These are phyloP conservation scores for Acacia confusa DNA, from an alignment of 306 rosid species.

Conservation along the genomic window DNA sequence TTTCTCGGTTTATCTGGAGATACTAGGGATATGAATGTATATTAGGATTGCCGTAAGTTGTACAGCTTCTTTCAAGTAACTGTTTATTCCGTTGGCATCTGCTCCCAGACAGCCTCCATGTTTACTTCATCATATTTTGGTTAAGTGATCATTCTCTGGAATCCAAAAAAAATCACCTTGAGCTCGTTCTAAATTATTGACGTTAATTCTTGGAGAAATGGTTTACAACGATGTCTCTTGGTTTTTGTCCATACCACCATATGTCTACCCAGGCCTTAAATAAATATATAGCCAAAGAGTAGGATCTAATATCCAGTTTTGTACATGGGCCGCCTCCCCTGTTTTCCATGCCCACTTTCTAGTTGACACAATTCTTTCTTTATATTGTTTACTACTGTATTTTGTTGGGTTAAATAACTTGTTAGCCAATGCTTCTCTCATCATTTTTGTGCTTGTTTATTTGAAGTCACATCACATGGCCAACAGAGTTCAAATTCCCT, in stretches of 20 bases:
- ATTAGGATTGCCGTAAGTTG: background rate
- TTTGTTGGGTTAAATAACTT: background rate
- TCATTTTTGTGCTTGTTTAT: background rate
- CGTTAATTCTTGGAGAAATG: background rate
- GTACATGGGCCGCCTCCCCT: background rate
- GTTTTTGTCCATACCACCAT: background rate
- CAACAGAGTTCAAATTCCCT: constrained; percentile 43
- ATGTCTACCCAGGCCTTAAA: background rate
- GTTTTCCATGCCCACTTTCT: background rate
- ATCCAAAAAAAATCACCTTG: background rate
- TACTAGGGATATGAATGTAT: background rate
- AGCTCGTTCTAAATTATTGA: background rate
- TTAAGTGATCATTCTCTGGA: background rate
- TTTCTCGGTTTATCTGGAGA: background rate
- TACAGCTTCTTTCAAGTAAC: background rate
- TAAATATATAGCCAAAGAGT: background rate
- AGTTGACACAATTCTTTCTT: constrained; percentile 3
- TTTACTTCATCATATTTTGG: background rate
- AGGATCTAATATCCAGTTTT: background rate
- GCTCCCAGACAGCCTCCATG: background rate
- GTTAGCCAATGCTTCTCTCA: background rate
- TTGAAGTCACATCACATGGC: constrained; percentile 46
- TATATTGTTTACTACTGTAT: background rate
- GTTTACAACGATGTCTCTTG: background rate
- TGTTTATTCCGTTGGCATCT: background rate